A percentile compares a stretch with the other conserved stretches of the same genome.
Conservation (phyloP, 768 basidiomycete species). For the Lactifluus rugatus region DNA sequence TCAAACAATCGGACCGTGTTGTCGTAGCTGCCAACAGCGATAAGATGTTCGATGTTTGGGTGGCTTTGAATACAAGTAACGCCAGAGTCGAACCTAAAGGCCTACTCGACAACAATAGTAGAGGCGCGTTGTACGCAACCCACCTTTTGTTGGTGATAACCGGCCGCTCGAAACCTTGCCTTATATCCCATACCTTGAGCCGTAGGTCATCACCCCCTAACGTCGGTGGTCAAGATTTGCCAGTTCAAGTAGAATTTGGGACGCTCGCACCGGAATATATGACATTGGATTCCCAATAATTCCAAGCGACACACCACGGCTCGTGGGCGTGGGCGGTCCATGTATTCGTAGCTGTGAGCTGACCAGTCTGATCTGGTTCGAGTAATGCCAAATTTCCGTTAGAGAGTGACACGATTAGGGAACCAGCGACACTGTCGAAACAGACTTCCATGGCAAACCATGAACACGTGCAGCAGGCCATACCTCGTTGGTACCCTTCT, state of each 20-base stretch:
- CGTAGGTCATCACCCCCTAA: conserved; percentile 91
- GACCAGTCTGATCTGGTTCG: conserved; percentile 35
- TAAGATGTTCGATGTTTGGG: conserved; percentile 64
- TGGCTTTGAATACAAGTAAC: conserved; percentile 85
- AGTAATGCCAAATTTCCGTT: conserved; percentile 64
- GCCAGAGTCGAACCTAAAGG: conserved; percentile 76
- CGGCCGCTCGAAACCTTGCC: conserved; percentile 50
- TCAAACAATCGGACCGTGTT: conserved; percentile 75
- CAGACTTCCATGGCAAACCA: neutral
- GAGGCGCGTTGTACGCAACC: neutral
- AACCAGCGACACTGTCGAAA: conserved; percentile 37
- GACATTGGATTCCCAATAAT: conserved; percentile 71
- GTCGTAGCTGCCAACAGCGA: conserved; percentile 95
- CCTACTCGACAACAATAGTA: neutral
- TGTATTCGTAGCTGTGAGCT: conserved; percentile 38
- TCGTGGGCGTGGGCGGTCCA: conserved; percentile 93
- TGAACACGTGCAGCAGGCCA: conserved; percentile 17
- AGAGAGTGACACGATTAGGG: conserved; percentile 74
- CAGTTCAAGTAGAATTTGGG: neutral
- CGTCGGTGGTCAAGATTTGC: neutral
- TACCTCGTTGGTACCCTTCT: conserved; percentile 44
- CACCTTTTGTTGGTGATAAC: conserved; percentile 67
- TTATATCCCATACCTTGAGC: conserved; percentile 85
- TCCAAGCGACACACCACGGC: conserved; percentile 89
- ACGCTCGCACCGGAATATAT: conserved; percentile 67